Percentiles rank a stretch among this genome's conserved stretches.
Conservation (phyloP, 345 rosid genomes). For the thale cress (Arabidopsis thaliana) region TAIR10.1 NC_003075.7:827001-827500, state of each 20-base stretch:
- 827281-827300: slow-evolving; percentile 11
- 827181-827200: slow-evolving; percentile 14
- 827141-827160: too few relatives aligned
- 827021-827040: too few relatives aligned
- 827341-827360: slow-evolving; percentile 36
- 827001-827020: too few relatives aligned
- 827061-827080: too few relatives aligned
- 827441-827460: slow-evolving; percentile 82
- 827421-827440: slow-evolving; percentile 81
- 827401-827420: slow-evolving; percentile 69
- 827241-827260: slow-evolving; percentile 34
- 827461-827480: slow-evolving; percentile 72
- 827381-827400: slow-evolving; percentile 54
- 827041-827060: too few relatives aligned
- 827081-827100: too few relatives aligned
- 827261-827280: slow-evolving; percentile 26
- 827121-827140: too few relatives aligned
- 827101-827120: too few relatives aligned
- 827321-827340: slow-evolving; percentile 29
- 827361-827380: slow-evolving; percentile 54
- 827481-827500: slow-evolving; percentile 78
- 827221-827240: slow-evolving; percentile 33
- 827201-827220: slow-evolving; percentile 15
- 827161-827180: too few relatives aligned
- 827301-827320: slow-evolving; percentile 38